Base-by-base conservation (phyloP, 768 basidiomycete species). In the Hygrophoropsis aurantiaca region DNA sequence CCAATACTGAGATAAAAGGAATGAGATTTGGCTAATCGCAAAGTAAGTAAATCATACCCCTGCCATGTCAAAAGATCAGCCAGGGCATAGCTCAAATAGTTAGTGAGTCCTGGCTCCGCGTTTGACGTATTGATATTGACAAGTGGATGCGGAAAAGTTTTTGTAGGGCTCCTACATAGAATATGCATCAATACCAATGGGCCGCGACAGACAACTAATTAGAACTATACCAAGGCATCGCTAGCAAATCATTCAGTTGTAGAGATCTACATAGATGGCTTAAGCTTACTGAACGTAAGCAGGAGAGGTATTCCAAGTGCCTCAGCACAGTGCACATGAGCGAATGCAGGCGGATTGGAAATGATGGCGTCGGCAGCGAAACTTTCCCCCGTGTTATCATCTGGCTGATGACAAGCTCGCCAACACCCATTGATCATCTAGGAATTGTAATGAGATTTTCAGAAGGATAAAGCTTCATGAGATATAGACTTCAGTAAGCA, bases 331-430 rank as follows among this genome's bases (percentile, higher is more conserved):
- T 84, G 82, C 4, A 83, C 61, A 63, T 84, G 82, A 1, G 78
- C 82, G 51, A 85, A 85, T 4, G 79, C 72, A 0, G 84, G 84
- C 15, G 84, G 84, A 58, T 85, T 85, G 25, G 78, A 77, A 39
- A 85, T 82, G 37, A 85, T 81, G 0, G 82, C 81, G 54, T 85
- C 82, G 2, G 78, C 80, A 2, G 72, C 77, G 51, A 84, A 84
- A 2, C 74, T 51, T 16, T 61, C 60, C 1, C 76, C 73, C 2
- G 71, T 72, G 9, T 61, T 52, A 5, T 69, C 62, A 53, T 77
- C 77, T 0, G 82, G 73, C 5, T 74, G 60, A 59, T 72, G 73
- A 50, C 78, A 79, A 0, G 82, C 65, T 15, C 67, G 55, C 75
- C 79, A 82, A 56, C 81, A 84, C 3, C 80, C 81, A 42, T 79